Evolutionary conservation across 1,139 yeast species (phyloP), one percentile per base, ranked within the genome.

Genomic region (Suhomyces atakaporum): DNA sequence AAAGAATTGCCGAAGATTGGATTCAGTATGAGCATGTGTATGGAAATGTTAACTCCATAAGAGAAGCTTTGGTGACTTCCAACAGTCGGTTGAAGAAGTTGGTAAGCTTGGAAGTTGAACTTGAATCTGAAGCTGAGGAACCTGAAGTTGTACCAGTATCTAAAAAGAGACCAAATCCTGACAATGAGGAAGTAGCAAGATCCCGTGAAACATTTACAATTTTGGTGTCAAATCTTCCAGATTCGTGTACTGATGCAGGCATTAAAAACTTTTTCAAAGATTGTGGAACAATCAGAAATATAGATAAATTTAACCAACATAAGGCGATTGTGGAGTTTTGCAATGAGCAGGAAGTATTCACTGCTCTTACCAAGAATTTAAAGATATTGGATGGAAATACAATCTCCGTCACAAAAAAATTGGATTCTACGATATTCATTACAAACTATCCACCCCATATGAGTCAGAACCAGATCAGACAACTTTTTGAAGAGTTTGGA

Each of bases 361-460:
- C 82, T 2, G 87, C 90, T 0, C 55, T 84, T 31, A 81, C 90
- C 0, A 79, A 74, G 44, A 74, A 78, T 26, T 64, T 62, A 41
- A 84, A 82, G 49, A 49, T 38, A 16, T 41, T 84, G 0, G 66
- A 66, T 0, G 74, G 66, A 0, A 45, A 51, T 3, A 69, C 65
- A 27, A 61, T 86, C 0, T 38, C 53, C 3, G 85, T 88, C 0
- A 58, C 53, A 5, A 60, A 75, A 25, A 63, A 77, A 1, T 46
- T 55, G 13, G 63, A 71, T 5, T 64, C 76, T 9, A 80, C 84
- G 0, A 48, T 84, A 0, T 84, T 83, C 77, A 80, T 79, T 2
- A 77, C 94, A 0, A 87, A 87, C 50, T 87, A 75, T 49, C 89
- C 95, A 0, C 83, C 89, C 0, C 54, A 65, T 1, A 74, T 59